These are phyloP conservation scores for Apiotrichum laibachii DNA, from an alignment of 1,284 basidiomycete genomes.

Conservation along the genomic window DNA sequence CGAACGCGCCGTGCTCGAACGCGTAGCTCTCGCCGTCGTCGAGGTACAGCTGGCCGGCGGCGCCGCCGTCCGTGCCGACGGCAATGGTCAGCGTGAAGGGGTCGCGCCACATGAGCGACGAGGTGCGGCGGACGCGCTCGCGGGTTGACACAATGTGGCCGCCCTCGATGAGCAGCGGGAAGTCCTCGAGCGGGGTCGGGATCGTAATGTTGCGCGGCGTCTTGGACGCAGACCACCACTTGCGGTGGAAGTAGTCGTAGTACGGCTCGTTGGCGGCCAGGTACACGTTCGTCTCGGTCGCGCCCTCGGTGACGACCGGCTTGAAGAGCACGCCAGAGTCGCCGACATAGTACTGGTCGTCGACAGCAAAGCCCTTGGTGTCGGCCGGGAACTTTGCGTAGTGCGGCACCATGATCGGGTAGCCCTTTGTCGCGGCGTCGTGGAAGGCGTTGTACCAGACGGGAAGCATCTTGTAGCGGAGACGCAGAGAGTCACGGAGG, in stretches of 20 bases:
- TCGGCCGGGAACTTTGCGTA: constrained; percentile 91
- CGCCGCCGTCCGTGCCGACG: constrained; percentile 63
- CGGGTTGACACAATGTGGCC: constrained; percentile 85
- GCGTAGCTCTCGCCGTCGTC: constrained; percentile 89
- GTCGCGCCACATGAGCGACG: constrained; percentile 82
- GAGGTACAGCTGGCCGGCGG: constrained; percentile 83
- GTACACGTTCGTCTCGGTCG: constrained; percentile 71
- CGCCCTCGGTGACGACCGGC: constrained; percentile 77
- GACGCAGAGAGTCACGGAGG: constrained; percentile 71
- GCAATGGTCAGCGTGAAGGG: constrained; percentile 91
- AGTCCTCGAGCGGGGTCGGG: constrained; percentile 69
- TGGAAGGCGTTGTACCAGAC: constrained; percentile 97
- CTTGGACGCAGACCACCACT: constrained; percentile 63
- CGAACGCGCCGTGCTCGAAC: constrained; percentile 72
- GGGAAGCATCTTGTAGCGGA: constrained; percentile 84
- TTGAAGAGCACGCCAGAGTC: constrained; percentile 85
- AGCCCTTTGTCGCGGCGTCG: constrained; percentile 73
- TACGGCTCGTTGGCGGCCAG: constrained; percentile 87
- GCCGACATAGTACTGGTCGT: constrained; percentile 93
- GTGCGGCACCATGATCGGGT: constrained; percentile 86
- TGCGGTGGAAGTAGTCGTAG: constrained; percentile 84
- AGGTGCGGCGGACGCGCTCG: constrained; percentile 79
- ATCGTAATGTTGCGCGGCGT: constrained; percentile 69
- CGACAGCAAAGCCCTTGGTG: constrained; percentile 75
- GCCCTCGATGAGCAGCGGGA: constrained; percentile 88